Evolutionary conservation across 306 rosid species (phyloP), one percentile per base, ranked within the genome.

Genomic region (Lithocarpus polystachyus): DNA sequence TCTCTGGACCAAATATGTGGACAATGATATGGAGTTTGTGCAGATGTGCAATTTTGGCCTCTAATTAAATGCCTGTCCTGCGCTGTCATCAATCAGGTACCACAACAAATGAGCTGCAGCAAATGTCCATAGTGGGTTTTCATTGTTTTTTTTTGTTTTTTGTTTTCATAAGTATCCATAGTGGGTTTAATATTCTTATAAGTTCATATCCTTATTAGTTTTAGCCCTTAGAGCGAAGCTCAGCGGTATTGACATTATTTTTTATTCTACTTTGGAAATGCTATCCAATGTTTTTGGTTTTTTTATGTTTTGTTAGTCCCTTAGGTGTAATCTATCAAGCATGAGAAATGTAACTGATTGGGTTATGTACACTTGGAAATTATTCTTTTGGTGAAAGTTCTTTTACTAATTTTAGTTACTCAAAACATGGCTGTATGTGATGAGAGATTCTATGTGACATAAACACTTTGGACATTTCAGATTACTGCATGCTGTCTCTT

Each of bases 41-140:
- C 98, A 96, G 87, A 88, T 93, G 94, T 93, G 99, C 94, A 96
- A 96, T 91, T 96, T 96, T 90, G 99, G 99, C 80, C 79, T 96
- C 71, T 96, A 96, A 88, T 81, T 82, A 82, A 80, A 80, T 73
- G 1, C 71, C 31, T 52, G 71, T 69, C 43, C 71, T 19, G 61
- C 70, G 75, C 59, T 56, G 67, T 68, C 68, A 74, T 73, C 73
- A 68, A 68, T 82, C 84, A 80, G 86, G 82, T 77, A 88, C 81
- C 52, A 35, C 40, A 40, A 75, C 56, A 62, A 74, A 57, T 40
- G 71, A 71, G 68, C 81, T 84, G 62, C 77, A 45, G 84, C 53
- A 76, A 82, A 43, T 65, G 56, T 75, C 70, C 75, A 68, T 82
- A 79, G 74, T 75, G 84, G 37, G 79, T 61, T 77, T 81, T 40